Percentiles rank a stretch among this genome's conserved stretches.
These are phyloP conservation scores for Epichloe hybrida DNA, from an alignment of 2,329 filamentous ascomycete species.

Conservation along the genomic window DNA sequence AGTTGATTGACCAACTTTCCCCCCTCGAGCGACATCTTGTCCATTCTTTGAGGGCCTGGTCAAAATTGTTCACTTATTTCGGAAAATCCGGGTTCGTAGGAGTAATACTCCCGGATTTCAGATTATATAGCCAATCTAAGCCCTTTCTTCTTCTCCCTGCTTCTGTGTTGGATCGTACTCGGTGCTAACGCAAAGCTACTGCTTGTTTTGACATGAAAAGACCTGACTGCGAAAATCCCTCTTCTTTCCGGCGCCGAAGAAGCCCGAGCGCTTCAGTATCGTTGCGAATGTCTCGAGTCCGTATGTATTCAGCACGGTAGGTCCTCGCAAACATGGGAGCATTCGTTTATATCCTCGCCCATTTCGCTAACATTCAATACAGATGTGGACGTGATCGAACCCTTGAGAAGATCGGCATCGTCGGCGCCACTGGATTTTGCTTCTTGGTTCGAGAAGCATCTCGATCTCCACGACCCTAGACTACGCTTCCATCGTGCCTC, in stretches of 20 bases:
- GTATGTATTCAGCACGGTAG: constrained; percentile 29
- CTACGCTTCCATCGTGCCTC: constrained; percentile 17
- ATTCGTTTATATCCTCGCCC: neutral
- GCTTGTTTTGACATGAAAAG: constrained; percentile 7
- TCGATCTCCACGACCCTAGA: constrained; percentile 34
- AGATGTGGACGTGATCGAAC: constrained; percentile 20
- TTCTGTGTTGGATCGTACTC: neutral
- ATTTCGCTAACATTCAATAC: neutral
- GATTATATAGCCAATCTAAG: no score
- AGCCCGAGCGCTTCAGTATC: constrained; percentile 41
- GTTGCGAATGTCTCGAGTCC: constrained; percentile 43
- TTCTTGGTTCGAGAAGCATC: constrained; percentile 39
- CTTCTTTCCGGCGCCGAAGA: constrained; percentile 42
- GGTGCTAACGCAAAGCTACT: constrained; percentile 2
- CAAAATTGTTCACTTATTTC: constrained; percentile 1
- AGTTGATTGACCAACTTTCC: constrained; percentile 9
- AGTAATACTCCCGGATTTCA: no score
- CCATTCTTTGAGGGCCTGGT: neutral
- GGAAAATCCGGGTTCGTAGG: neutral
- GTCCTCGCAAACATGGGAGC: constrained; percentile 1
- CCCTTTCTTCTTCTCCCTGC: neutral
- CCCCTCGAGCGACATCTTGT: neutral
- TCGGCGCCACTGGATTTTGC: constrained; percentile 32
- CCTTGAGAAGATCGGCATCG: constrained; percentile 16
- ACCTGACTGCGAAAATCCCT: constrained; percentile 21